A percentile compares a stretch with the other conserved stretches of the same genome.
Conservation (phyloP, 768 basidiomycete genomes). For the Boletellus sp. region DNA sequence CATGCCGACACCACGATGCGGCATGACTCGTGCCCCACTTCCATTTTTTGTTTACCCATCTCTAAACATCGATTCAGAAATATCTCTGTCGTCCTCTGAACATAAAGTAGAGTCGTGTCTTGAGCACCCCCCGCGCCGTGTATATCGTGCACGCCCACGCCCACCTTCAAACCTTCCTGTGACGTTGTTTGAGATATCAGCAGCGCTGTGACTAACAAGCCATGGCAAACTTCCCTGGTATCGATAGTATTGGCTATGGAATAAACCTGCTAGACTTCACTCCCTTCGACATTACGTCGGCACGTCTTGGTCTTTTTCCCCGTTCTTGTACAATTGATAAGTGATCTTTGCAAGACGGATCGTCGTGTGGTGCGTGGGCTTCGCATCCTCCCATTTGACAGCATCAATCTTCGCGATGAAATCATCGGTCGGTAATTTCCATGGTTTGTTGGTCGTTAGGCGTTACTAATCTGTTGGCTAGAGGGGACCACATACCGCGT, state of each 20-base stretch:
- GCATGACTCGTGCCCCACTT: too few species aligned
- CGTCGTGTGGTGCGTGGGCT: background rate
- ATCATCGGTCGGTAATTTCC: background rate
- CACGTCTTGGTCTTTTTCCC: background rate
- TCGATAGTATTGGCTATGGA: conserved; percentile 5
- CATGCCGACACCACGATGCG: too few species aligned
- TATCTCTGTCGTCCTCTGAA: too few species aligned
- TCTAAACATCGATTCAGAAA: too few species aligned
- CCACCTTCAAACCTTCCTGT: too few species aligned
- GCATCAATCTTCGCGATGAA: background rate
- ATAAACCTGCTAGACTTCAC: conserved; percentile 3
- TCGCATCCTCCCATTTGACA: background rate
- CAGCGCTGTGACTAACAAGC: too few species aligned
- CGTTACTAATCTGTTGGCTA: background rate
- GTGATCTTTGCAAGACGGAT: background rate
- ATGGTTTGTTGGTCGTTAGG: background rate
- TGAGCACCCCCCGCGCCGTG: too few species aligned
- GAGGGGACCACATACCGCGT: background rate
- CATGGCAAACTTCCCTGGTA: too few species aligned
- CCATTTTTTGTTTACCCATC: too few species aligned
- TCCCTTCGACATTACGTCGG: conserved; percentile 5
- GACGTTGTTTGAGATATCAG: too few species aligned
- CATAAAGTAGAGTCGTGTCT: too few species aligned
- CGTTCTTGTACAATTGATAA: background rate
- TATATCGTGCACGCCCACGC: too few species aligned